Evolutionary conservation across 129 eudicot species (phyloP), one percentile per base, ranked within the genome.

Genomic region (Helianthus tuberosus): DNA sequence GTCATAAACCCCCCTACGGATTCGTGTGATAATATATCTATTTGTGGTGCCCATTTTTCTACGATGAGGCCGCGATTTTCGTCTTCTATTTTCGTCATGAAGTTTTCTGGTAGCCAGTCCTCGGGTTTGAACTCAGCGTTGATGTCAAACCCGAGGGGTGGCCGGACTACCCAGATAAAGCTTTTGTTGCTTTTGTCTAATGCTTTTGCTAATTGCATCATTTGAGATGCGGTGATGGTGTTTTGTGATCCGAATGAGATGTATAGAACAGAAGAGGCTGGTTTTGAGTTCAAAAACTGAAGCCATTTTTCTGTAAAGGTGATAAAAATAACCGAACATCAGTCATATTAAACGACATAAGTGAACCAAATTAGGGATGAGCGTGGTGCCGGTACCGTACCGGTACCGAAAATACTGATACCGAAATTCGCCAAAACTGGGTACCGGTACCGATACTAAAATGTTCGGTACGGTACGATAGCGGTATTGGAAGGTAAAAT

Each of bases 171-270:
- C 96, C 91, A 89, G 6, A 89, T 84, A 77, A 89, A 86, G 16
- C 41, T 59, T 14, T 8, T 82, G 0, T 66, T 77, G 23, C 84
- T 62, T 9, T 49, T 66, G 7, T 84, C 83, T 12, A 89, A 73
- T 11, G 91, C 96, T 50, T 68, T 84, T 0, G 89, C 96, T 7
- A 89, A 23, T 44, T 86, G 84, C 86, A 77, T 80, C 91, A 89
- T 84, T 23, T 92, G 97, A 1, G 89, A 83, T 4, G 88, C 78
- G 7, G 96, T 76, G 35, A 87, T 84, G 7, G 91, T 81, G 77
- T 32, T 87, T 48, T 89, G 92, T 63, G 96, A 89, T 11, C 93
- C 96, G 70, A 92, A 92, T 9, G 86, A 87, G 9, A 92, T 64
- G 79, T 89, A 89, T 10, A 92, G 52, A 39, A 92, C 97, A 1